A percentile compares a stretch with the other conserved stretches of the same genome.
These are phyloP conservation scores for Lentinula aciculospora DNA, from an alignment of 768 basidiomycete species.

Conservation along the genomic window DNA sequence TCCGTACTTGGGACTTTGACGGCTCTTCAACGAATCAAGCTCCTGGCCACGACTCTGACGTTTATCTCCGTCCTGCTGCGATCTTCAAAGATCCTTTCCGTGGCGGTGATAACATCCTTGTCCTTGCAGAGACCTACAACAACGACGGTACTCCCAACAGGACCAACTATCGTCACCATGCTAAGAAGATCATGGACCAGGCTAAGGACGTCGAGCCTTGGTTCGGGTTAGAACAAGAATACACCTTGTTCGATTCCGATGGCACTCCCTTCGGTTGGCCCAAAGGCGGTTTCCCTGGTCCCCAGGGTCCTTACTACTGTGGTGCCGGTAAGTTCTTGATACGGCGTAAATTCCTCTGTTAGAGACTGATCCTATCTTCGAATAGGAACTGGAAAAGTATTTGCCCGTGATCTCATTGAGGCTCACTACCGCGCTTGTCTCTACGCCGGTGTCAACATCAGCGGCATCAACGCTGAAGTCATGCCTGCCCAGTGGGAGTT, in stretches of 20 bases:
- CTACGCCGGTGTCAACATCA: conserved; percentile 94
- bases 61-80: conserved; percentile 94
- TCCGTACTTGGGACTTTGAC: conserved; percentile 99
- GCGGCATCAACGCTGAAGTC: conserved; percentile 98
- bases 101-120: conserved; percentile 95
- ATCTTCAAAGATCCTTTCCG: conserved; percentile 99
- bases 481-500: conserved; percentile 99
- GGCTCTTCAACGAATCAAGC: conserved; percentile 98
- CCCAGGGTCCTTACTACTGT: conserved; percentile 99
- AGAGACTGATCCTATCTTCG: conserved; percentile 8
- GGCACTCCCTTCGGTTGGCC: conserved; percentile 94
- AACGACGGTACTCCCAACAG: conserved; percentile 97
- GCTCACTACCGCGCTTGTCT: conserved; percentile 98
- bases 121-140: conserved; percentile 97
- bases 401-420: conserved; percentile 97
- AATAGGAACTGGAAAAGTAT: conserved; percentile 91
- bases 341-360: neutral
- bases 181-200: conserved; percentile 93
- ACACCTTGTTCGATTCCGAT: conserved; percentile 94
- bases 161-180: conserved; percentile 92
- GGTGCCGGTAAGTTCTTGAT: conserved; percentile 73
- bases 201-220: conserved; percentile 79
- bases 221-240: conserved; percentile 99
- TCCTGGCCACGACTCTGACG: conserved; percentile 91
- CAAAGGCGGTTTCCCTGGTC: conserved; percentile 98